phyloP scores from a whole-genome alignment of 345 rosid species.

The Trapa bicornis region DNA sequence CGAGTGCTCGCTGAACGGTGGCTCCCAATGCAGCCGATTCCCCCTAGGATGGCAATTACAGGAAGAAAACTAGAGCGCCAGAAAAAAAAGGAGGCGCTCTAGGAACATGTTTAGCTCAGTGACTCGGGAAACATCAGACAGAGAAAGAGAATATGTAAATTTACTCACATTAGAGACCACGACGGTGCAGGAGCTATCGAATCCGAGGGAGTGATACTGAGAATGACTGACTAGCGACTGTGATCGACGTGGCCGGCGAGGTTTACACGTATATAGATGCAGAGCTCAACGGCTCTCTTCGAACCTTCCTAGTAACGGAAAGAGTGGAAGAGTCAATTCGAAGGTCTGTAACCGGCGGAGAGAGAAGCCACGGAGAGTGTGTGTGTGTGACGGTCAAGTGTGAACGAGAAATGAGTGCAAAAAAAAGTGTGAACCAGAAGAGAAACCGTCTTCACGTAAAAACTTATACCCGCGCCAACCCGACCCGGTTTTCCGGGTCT shows the following conservation, averaged over 20 bases:
- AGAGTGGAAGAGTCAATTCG: not conserved
- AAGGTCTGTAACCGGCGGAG: not conserved
- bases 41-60: not conserved
- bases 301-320: constrained; percentile 6
- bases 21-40: not conserved
- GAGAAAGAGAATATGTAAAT: not conserved
- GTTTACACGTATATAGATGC: not conserved
- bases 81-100: not conserved
- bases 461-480: too few relatives aligned
- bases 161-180: constrained; percentile 1
- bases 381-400: not conserved
- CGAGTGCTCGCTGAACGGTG: not conserved
- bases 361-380: not conserved
- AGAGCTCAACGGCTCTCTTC: constrained; percentile 6
- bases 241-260: not conserved
- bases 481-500: too few relatives aligned
- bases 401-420: not conserved
- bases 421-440: not conserved
- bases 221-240: not conserved
- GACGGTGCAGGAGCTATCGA: not conserved
- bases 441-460: not conserved
- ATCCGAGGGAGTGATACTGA: not conserved
- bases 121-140: not conserved
- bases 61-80: not conserved
- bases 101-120: not conserved